Evolutionary conservation across 139 green algal genomes (phyloP).

Genomic region (Zygnema cylindricum): DNA sequence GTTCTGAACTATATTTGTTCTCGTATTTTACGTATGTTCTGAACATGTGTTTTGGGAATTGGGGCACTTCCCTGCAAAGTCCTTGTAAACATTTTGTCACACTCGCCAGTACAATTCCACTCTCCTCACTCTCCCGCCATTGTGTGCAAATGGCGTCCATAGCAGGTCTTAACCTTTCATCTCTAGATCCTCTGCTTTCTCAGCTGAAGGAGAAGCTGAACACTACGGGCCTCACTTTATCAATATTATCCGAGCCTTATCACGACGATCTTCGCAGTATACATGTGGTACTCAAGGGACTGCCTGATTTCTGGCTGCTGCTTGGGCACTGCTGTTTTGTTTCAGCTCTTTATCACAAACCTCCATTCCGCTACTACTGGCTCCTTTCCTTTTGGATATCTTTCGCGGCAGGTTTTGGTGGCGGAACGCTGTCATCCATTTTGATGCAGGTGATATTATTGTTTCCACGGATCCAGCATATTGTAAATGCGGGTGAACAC

Average conservation of each 20-base stretch:
- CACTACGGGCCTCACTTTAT: background rate
- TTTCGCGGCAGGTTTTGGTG: constrained; percentile 3
- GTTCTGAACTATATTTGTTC: too few relatives aligned
- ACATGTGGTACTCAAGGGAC: background rate
- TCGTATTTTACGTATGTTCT: too few relatives aligned
- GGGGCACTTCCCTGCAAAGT: too few relatives aligned
- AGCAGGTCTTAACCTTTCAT: background rate
- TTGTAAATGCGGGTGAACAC: too few relatives aligned
- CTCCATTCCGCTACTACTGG: constrained; percentile 10
- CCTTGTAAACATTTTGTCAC: too few relatives aligned
- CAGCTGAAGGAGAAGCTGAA: background rate
- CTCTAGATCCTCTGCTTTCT: background rate
- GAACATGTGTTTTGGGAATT: too few relatives aligned
- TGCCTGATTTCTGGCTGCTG: background rate
- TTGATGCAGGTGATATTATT: background rate
- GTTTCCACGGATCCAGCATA: too few relatives aligned
- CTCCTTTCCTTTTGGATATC: constrained; percentile 9
- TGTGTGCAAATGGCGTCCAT: background rate
- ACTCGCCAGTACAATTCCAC: too few relatives aligned
- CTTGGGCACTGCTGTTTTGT: background rate
- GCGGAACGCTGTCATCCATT: background rate
- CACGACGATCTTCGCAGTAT: background rate
- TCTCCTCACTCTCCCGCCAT: too few relatives aligned
- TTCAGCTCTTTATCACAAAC: background rate
- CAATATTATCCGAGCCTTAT: background rate